Base-by-base conservation (phyloP, 768 basidiomycete genomes). In the Suillus weaverae region DNA sequence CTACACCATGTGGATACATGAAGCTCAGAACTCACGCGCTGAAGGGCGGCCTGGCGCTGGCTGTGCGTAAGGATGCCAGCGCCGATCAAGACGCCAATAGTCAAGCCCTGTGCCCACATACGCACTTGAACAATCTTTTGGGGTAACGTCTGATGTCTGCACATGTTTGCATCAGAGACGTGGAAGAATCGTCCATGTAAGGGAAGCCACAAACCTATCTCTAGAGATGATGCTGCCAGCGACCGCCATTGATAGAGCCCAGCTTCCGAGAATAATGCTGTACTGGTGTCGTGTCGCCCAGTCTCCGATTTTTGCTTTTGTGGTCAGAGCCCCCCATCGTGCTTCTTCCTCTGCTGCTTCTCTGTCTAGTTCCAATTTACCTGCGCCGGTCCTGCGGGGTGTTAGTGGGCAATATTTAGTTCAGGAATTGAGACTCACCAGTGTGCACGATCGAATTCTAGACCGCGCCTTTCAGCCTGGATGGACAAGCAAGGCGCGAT, bases 61-160 rank as follows among this genome's bases (percentile, higher is more conserved):
- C 77, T 71, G 35, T 86, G 86, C 3, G 89, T 87, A 33, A 92
- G 76, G 6, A 85, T 85, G 67, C 89, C 91, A 16, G 91, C 90
- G 4, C 78, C 88, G 63, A 92, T 81, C 35, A 93, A 76, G 32
- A 92, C 81, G 43, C 89, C 90, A 53, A 94, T 86, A 0, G 91
- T 94, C 64, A 93, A 74, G 4, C 90, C 91, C 68, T 94, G 91
- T 4, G 91, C 91, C 91, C 91, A 93, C 89, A 93, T 89, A 84
- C 92, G 90, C 38, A 89, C 91, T 75, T 94, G 92, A 4, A 94
- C 92, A 33, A 92, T 79, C 82, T 81, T 46, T 64, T 85, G 83
- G 18, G 83, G 71, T 44, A 80, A 77, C 1, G 81, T 78, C 70
- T 81, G 80, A 65, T 83, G 79, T 72, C 81, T 83, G 60, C 3